Evolutionary conservation across 1,139 yeast genomes (phyloP), one percentile per base, ranked within the genome.

Genomic region (Yamadazyma taylorii): DNA sequence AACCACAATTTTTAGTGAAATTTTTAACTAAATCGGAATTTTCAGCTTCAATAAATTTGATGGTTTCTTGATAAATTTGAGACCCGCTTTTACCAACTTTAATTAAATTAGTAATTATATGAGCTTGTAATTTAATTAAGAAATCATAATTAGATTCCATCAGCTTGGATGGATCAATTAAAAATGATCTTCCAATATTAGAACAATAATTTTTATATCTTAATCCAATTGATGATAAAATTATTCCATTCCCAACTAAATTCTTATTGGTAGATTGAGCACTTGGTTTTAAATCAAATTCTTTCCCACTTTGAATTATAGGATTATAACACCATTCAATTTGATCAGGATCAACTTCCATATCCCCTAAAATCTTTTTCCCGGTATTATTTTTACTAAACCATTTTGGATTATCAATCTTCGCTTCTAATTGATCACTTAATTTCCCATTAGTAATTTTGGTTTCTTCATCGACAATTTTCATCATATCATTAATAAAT

Each of bases 241-340:
- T 89, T 26, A 87, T 89, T 14, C 96, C 95, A 29, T 85, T 85
- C 10, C 85, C 85, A 30, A 75, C 75, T 41, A 90, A 72, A 47
- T 73, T 75, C 36, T 79, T 78, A 43, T 80, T 77, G 37, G 78
- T 77, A 0, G 95, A 83, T 47, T 81, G 77, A 1, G 96, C 96
- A 46, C 94, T 83, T 32, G 95, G 94, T 52, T 76, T 83, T 55
- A 90, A 70, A 58, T 89, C 96, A 56, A 81, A 90, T 37, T 81
- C 80, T 31, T 88, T 89, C 37, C 95, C 95, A 51, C 95, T 84
- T 63, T 90, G 96, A 41, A 92, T 75, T 40, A 88, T 85, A 22
- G 98, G 97, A 33, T 89, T 80, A 60, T 88, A 89, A 51, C 96
- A 86, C 97, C 97, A 92, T 60, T 92, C 97, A 25, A 92, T 66